Base-by-base conservation (phyloP, 306 rosid species). In the Vigna unguiculata region DNA sequence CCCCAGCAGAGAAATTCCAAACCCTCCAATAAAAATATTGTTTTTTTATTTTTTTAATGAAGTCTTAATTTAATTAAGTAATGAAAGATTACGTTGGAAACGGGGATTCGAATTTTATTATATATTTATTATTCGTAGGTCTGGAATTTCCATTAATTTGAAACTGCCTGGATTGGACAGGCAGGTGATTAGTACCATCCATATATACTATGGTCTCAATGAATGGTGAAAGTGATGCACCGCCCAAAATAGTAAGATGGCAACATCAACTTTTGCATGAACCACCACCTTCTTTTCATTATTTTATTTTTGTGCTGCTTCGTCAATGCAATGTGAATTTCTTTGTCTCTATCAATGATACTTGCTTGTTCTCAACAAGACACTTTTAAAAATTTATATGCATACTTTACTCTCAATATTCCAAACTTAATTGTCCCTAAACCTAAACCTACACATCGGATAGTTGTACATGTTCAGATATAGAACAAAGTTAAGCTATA, bases 151-250 rank as follows among this genome's bases (percentile, higher is more conserved):
- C 76, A 79, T 82, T 65, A 87, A 80, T 77, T 81, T 43, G 85
- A 87, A 87, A 83, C 78, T 87, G 80, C 89, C 69, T 83, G 41
- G 90, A 91, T 89, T 82, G 88, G 90, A 89, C 90, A 87, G 62
- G 81, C 84, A 81, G 60, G 75, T 81, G 79, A 87, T 78, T 38
- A 78, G 87, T 90, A 82, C 86, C 83, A 74, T 74, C 82, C 87
- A 83, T 53, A 86, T 63, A 83, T 76, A 78, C 74, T 77, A 61
- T 58, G 69, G 48, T 62, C 69, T 76, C 3, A 74, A 80, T 81
- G 77, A 85, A 81, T 48, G 81, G 81, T 78, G 81, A 84, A 84
- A 90, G 91, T 53, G 90, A 82, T 81, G 89, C 86, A 87, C 83
- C 82, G 86, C 89, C 83, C 83, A 78, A 87, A 90, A 81, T 86